Base-by-base conservation (phyloP, 768 basidiomycete species). In the Hericium erinaceus region DNA sequence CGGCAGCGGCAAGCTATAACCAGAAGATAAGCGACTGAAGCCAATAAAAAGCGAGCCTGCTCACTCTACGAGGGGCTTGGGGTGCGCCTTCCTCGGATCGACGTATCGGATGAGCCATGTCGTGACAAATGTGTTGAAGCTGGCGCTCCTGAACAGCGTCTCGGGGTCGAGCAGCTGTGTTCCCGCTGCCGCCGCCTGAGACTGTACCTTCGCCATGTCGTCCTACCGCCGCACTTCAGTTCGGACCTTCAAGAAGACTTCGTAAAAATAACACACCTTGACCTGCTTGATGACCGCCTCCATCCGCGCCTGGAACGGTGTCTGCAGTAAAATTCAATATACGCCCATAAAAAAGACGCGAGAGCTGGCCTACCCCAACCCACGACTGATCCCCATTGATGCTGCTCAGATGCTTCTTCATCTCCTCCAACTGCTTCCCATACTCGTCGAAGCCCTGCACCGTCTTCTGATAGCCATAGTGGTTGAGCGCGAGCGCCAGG, bases 91-190 rank as follows among this genome's bases (percentile, higher is more conserved):
- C 57, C 72, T 78, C 2, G 94, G 91, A 61, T 98, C 95, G 33
- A 86, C 93, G 60, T 89, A 81, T 13, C 95, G 82, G 56, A 98
- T 88, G 48, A 99, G 74, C 95, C 95, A 99, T 0, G 89, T 88
- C 56, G 94, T 94, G 40, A 93, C 77, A 71, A 98, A 95, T 63
- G 81, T 87, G n/a, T 83, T 84, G 71, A 95, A 98, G 16, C 81
- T 82, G 48, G 93, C 83, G 22, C 81, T 86, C 57, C 85, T 80
- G 66, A 86, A 82, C 41, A 89, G 77, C 58, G 95, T 77, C 61
- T 91, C 92, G 7, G 91, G 92, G 65, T 98, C 94, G 28, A 88
- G 75, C 1, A 99, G 77, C 60, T 94, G 93, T 0, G 87, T 86
- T 55, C 92, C 85, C 67, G 81, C 95, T 0, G 94, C 84, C 41